Evolutionary conservation across 2,329 filamentous ascomycete species (phyloP).

Genomic region (Macrophomina tecta): DNA sequence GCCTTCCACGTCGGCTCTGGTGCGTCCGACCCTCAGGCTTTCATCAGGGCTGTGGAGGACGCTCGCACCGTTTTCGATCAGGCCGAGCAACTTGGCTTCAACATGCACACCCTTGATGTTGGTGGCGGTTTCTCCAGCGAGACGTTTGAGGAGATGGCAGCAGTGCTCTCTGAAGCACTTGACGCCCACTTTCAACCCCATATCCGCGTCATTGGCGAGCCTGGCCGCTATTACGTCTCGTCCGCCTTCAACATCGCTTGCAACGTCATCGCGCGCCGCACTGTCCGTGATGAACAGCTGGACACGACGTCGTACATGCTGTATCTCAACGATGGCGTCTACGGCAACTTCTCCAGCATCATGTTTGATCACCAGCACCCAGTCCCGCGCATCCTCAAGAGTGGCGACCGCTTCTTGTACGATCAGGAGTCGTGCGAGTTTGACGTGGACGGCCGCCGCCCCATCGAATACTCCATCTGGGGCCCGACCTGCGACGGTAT

Average conservation of each 20-base stretch:
- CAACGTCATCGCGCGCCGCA: slow-evolving; percentile 94
- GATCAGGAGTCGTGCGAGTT: slow-evolving; percentile 35
- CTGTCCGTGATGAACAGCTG: slow-evolving; percentile 73
- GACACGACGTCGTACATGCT: slow-evolving; percentile 85
- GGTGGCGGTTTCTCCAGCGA: slow-evolving; percentile 92
- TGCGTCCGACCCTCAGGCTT: slow-evolving; percentile 89
- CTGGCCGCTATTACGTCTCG: slow-evolving; percentile 94
- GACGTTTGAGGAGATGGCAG: slow-evolving; percentile 89
- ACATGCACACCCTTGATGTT: slow-evolving; percentile 87
- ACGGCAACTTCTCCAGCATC: slow-evolving; percentile 98
- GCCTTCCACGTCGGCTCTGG: slow-evolving; percentile 98
- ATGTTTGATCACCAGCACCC: slow-evolving; percentile 99
- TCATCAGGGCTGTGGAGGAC: slow-evolving; percentile 88
- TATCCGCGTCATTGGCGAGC: slow-evolving; percentile 91
- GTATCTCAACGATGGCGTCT: slow-evolving; percentile 96
- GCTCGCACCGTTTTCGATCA: slow-evolving; percentile 89
- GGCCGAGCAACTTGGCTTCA: slow-evolving; percentile 75
- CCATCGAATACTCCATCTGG: slow-evolving; percentile 91
- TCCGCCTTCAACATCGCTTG: slow-evolving; percentile 93
- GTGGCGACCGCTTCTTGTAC: slow-evolving; percentile 64
- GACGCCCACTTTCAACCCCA: slow-evolving; percentile 86
- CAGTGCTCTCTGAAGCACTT: slow-evolving; percentile 76
- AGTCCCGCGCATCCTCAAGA: slow-evolving; percentile 77
- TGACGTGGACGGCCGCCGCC: slow-evolving; percentile 30
- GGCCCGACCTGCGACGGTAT: slow-evolving; percentile 98